phyloP scores from a whole-genome alignment of 2,329 filamentous ascomycete species.

The Didymella segeticola region DNA sequence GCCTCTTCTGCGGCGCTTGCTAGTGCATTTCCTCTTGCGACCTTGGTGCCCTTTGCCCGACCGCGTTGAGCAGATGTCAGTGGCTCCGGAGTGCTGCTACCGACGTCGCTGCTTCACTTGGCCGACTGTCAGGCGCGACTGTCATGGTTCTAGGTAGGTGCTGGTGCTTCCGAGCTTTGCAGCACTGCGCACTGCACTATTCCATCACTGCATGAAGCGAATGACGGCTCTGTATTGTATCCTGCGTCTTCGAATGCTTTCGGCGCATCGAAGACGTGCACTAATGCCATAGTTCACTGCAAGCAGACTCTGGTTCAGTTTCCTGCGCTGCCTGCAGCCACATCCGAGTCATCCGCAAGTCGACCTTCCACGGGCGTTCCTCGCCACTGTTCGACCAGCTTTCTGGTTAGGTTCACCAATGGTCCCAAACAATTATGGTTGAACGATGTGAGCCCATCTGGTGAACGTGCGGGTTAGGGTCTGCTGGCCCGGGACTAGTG shows the following conservation, averaged over 20 bases:
- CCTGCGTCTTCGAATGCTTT: neutral
- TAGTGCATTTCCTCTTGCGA: constrained; percentile 16
- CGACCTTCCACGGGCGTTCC: neutral
- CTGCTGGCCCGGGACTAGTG: constrained; percentile 8
- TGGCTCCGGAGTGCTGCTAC: constrained; percentile 7
- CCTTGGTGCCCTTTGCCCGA: neutral
- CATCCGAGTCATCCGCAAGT: neutral
- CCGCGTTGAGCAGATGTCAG: neutral
- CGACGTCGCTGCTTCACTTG: neutral
- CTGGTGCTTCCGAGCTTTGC: neutral
- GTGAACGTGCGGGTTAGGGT: constrained; percentile 19
- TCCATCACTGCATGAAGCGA: neutral
- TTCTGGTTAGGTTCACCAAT: constrained; percentile 1
- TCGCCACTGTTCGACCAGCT: neutral
- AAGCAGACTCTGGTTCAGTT: neutral
- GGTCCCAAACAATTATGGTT: neutral
- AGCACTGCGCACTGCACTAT: neutral
- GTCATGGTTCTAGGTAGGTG: neutral
- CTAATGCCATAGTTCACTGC: neutral
- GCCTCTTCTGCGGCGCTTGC: constrained; percentile 20
- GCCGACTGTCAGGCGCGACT: neutral
- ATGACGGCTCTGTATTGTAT: neutral
- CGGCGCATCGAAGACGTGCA: neutral
- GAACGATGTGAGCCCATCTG: neutral
- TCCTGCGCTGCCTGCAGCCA: neutral